phyloP scores from a whole-genome alignment of 2,329 filamentous ascomycete genomes.

The Aspergillus fructus region DNA sequence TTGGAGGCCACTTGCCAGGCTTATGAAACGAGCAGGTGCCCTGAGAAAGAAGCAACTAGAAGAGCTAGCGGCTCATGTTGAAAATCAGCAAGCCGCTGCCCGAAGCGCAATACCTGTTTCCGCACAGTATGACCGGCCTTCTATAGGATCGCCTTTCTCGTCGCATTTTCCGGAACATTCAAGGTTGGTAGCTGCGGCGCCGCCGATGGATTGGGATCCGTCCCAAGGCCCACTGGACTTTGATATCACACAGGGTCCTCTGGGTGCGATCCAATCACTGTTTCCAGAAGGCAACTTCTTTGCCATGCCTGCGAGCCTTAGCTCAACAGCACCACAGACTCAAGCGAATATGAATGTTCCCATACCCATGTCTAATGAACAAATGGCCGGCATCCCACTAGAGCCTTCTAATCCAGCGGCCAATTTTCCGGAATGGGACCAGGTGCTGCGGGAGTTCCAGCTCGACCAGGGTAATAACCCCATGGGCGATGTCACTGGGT shows the following conservation, averaged over 20 bases:
- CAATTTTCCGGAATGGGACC: constrained; percentile 38
- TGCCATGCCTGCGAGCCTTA: constrained; percentile 15
- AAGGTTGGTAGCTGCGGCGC: constrained; percentile 14
- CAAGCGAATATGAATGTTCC: constrained; percentile 9
- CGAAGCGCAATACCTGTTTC: constrained; percentile 1
- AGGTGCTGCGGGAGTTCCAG: constrained; percentile 41
- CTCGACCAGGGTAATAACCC: constrained; percentile 23
- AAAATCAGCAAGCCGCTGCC: constrained; percentile 10
- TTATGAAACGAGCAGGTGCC: constrained; percentile 59
- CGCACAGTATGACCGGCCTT: constrained; percentile 1
- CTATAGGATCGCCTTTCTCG: constrained; percentile 16
- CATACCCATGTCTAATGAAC: constrained; percentile 10
- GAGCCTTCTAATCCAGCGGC: constrained; percentile 20
- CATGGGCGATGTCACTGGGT: constrained; percentile 28
- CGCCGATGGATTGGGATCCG: constrained; percentile 1
- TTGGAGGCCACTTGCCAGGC: constrained; percentile 62
- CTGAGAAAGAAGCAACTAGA: constrained; percentile 52
- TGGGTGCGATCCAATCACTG: constrained; percentile 25
- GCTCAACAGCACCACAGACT: constrained; percentile 12
- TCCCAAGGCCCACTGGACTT: constrained; percentile 19
- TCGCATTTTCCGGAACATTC: constrained; percentile 20
- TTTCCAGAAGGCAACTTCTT: constrained; percentile 30
- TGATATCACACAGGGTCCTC: constrained; percentile 26
- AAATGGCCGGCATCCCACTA: constrained; percentile 13
- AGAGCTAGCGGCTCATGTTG: constrained; percentile 25